Percentiles rank a stretch among this genome's conserved stretches.
These are phyloP conservation scores for Dothiorella sarmentorum DNA, from an alignment of 2,329 filamentous ascomycete genomes.

Conservation along the genomic window DNA sequence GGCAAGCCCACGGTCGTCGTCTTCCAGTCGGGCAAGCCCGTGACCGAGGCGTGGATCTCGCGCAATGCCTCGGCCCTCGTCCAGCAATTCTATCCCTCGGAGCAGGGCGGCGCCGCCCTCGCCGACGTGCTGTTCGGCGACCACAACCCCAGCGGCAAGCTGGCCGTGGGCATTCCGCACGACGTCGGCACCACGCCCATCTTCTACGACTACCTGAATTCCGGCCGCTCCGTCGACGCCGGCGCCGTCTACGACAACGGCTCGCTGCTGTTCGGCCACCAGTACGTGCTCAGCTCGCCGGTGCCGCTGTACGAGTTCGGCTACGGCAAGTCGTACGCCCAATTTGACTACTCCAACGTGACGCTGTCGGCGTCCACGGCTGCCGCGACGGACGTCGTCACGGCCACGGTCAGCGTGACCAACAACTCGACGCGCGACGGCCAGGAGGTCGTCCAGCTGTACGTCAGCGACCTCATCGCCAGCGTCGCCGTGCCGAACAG, in stretches of 20 bases:
- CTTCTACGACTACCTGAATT: conserved; percentile 72
- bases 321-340: conserved; percentile 63
- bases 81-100: conserved; percentile 72
- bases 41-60: conserved; percentile 71
- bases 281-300: conserved; percentile 61
- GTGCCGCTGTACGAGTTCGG: conserved; percentile 64
- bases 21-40: conserved; percentile 66
- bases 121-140: conserved; percentile 61
- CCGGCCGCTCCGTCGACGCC: conserved; percentile 54
- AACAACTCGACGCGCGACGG: conserved; percentile 58
- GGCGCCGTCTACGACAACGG: conserved; percentile 56
- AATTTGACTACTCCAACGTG: conserved; percentile 58
- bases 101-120: conserved; percentile 64
- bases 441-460: conserved; percentile 66
- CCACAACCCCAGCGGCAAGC: conserved; percentile 63
- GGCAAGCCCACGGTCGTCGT: conserved; percentile 66
- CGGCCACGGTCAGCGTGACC: conserved; percentile 58
- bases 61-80: conserved; percentile 61
- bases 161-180: conserved; percentile 64
- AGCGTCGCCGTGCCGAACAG: conserved; percentile 63
- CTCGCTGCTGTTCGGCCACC: conserved; percentile 60
- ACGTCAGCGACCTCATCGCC: conserved; percentile 60
- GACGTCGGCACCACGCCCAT: conserved; percentile 65
- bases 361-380: conserved; percentile 49
- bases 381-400: conserved; percentile 53